Evolutionary conservation across 2,329 filamentous ascomycete genomes (phyloP), one percentile per base, ranked within the genome.

Genomic region (Colletotrichum godetiae): DNA sequence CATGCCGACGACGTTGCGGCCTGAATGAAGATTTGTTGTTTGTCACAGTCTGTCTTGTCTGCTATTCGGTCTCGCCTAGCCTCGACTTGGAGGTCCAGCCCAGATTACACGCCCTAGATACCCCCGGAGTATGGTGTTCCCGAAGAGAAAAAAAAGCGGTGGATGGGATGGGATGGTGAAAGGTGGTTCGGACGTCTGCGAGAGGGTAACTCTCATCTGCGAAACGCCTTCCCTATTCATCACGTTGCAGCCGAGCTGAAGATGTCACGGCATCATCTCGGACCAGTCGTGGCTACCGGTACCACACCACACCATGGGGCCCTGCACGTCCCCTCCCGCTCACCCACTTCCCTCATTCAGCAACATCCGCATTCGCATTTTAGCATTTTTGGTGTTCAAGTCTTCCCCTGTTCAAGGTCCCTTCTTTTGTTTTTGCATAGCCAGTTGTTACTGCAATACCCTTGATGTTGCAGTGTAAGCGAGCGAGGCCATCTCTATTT

Each of bases 1-100:
- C 80, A 84, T 74, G 79, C 81, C 22, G 83, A 85, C n/a, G 78
- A 80, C 67, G 77, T 76, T 5, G 74, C 46, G 27, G 72, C 59
- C 42, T 74, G 15, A 61, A 10, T 4, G 6, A 29, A 29, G 27
- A 29, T 29, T 29, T 29, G 13, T 42, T 42, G 15, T 42, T 6
- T 13, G 15, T 42, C 37, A 19, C 2, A 42, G 37, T 42, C 37
- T 42, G 2, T 42, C 37, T 42, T 42, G 37, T 19, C 37, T 42
- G 29, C 11, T 29, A 33, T 24, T 61, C 22, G 57, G 37, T 31
- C 19, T 56, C 19, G 35, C 52, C 55, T 29, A n/a, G 46, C 42
- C 42, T 49, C 42, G 19, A 49, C 42, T 49, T 5, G 42, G 6
- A 49, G 42, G 42, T 22, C 19, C 19, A 49, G 42, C 42, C 42